Percentiles rank a stretch among this genome's conserved stretches.
These are phyloP conservation scores for Ceratobasidium sp. DNA, from an alignment of 1,284 basidiomycete species.

Conservation along the genomic window DNA sequence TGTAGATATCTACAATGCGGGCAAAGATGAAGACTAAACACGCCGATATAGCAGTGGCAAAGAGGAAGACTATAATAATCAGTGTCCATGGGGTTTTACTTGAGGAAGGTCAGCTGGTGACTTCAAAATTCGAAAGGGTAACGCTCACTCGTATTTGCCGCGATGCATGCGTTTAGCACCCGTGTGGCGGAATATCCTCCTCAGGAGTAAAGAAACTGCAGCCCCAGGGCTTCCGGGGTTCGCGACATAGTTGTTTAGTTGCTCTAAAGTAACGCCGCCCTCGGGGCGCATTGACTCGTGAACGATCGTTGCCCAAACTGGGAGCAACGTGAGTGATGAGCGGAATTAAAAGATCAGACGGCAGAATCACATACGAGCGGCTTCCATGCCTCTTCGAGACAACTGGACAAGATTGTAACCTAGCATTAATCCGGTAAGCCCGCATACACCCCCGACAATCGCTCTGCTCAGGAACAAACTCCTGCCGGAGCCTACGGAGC, in stretches of 20 bases:
- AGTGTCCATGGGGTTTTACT: conserved; percentile 36
- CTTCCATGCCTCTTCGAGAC: conserved; percentile 35
- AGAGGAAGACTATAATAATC: conserved; percentile 20
- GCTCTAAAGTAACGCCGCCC: conserved; percentile 25
- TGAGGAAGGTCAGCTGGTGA: neutral
- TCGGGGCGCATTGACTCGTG: conserved; percentile 37
- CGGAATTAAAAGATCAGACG: neutral
- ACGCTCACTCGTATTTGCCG: conserved; percentile 23
- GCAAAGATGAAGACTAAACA: conserved; percentile 37
- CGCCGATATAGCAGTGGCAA: conserved; percentile 14
- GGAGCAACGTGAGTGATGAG: neutral
- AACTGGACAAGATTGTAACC: conserved; percentile 35
- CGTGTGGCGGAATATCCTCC: conserved; percentile 9
- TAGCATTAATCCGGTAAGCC: conserved; percentile 1
- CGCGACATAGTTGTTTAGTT: conserved; percentile 12
- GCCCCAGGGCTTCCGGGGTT: conserved; percentile 22
- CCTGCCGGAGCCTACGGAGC: conserved; percentile 7
- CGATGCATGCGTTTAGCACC: conserved; percentile 21
- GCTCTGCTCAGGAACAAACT: conserved; percentile 20
- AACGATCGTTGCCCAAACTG: conserved; percentile 42
- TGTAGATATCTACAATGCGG: conserved; percentile 35
- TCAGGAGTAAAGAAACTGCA: conserved; percentile 21
- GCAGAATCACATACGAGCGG: conserved; percentile 9
- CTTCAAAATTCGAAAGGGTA: too few relatives aligned
- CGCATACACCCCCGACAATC: conserved; percentile 25